A percentile compares a stretch with the other conserved stretches of the same genome.
Evolutionary conservation across 441 rosid species (phyloP).

Genomic region (Gossypium davidsonii): DNA sequence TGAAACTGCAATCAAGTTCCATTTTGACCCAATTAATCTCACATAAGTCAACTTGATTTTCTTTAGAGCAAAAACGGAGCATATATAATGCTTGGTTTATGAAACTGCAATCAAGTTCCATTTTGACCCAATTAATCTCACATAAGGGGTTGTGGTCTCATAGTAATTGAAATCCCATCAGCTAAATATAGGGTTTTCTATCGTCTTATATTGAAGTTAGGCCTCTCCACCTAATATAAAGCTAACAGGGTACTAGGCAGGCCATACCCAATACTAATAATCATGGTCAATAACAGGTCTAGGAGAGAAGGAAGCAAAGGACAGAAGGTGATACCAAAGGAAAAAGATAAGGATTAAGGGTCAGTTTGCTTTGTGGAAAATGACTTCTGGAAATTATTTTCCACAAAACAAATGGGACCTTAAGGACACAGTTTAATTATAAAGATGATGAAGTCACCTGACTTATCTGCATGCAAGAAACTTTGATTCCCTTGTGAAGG

Average conservation of each 20-base stretch:
- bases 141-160: neutral
- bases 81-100: neutral
- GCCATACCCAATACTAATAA: neutral
- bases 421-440: neutral
- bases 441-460: conserved; percentile 29
- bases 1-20: neutral
- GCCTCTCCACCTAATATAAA: neutral
- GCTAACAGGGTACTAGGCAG: neutral
- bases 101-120: neutral
- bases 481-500: conserved; percentile 44
- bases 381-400: neutral
- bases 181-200: neutral
- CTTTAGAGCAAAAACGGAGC: neutral
- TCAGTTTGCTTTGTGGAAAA: neutral
- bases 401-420: neutral
- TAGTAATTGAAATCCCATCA: neutral
- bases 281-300: neutral
- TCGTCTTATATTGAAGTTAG: neutral
- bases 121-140: neutral
- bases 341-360: neutral
- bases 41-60: neutral
- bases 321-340: neutral
- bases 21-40: neutral
- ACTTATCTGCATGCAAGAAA: conserved; percentile 36
- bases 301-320: neutral